Evolutionary conservation across 169 alveolate species (phyloP), one percentile per base, ranked within the genome.

Genomic region (Plasmodium coatneyi): DNA sequence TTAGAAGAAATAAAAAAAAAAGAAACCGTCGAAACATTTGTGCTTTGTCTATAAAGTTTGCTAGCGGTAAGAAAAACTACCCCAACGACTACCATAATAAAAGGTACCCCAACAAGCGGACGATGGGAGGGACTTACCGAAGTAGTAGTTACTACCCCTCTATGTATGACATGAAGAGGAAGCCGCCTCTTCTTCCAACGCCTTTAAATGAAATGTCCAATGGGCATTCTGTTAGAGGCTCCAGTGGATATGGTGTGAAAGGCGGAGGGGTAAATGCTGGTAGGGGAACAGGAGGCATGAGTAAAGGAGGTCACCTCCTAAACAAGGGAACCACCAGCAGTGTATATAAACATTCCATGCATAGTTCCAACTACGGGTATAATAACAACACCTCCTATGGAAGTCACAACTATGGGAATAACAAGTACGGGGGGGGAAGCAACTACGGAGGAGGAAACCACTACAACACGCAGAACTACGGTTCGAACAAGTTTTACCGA

Each of bases 21-120:
- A 22, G 52, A 5, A 16, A 30, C 16, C 34, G 34, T 2, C 36
- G 32, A 0, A 10, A 14, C n/a, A n/a, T 7, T 12, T 49, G 80
- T 84, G 25, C 74, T 32, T 66, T 84, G 30, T 72, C 41, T 10
- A n/a, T 84, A 14, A 84, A 84, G 19, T 66, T 84, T 74, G 60
- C 76, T n/a, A 34, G 56, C 60, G 12, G 9, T 12, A 72, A 71
- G 34, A 54, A 43, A 7, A 5, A 9, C 19, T 22, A 66, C 36
- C 4, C 0, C 36, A 19, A 28, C 36, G 76, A 66, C n/a, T 28
- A 66, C 76, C 34, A 19, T 22, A 22, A 22, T 28, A 66, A 66
- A 6, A 66, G 22, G 39, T 66, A 66, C 36, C 0, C 36, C 5
- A 66, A 66, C 5, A 66, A 66, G 32, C 10, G 76, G n/a, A 25